Evolutionary conservation across 2,329 filamentous ascomycete species (phyloP).

Genomic region (Calonectria pauciramosa): DNA sequence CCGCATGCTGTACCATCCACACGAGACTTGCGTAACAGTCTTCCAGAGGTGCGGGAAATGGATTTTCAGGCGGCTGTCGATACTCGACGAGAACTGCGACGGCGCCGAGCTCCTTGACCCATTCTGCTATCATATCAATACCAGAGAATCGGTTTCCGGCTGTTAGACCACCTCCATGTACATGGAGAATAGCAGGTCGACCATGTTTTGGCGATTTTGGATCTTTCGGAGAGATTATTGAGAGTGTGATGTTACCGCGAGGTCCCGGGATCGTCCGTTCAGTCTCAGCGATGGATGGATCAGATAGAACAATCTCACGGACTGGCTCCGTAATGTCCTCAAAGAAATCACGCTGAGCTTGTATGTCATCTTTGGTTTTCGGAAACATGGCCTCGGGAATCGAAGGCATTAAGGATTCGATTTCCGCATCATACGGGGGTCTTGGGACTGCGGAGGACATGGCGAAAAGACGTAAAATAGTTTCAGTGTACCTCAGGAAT

Average conservation of each 20-base stretch:
- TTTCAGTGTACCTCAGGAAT: neutral
- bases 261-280: neutral
- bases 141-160: neutral
- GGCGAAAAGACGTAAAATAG: neutral
- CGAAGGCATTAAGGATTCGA: neutral
- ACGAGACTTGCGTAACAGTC: constrained; percentile 1
- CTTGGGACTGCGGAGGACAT: neutral
- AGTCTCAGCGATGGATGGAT: neutral
- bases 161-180: neutral
- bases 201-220: neutral
- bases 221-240: neutral
- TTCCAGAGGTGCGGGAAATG: neutral
- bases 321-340: neutral
- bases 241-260: neutral
- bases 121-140: neutral
- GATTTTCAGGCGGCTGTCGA: constrained; percentile 1
- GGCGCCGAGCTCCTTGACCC: neutral
- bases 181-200: neutral
- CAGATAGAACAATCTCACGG: neutral
- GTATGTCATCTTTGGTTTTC: neutral
- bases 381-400: neutral
- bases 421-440: neutral
- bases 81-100: constrained; percentile 6
- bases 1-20: neutral
- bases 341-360: neutral